These are phyloP conservation scores for Penicillium freii DNA, from an alignment of 2,329 filamentous ascomycete genomes.

Conservation along the genomic window DNA sequence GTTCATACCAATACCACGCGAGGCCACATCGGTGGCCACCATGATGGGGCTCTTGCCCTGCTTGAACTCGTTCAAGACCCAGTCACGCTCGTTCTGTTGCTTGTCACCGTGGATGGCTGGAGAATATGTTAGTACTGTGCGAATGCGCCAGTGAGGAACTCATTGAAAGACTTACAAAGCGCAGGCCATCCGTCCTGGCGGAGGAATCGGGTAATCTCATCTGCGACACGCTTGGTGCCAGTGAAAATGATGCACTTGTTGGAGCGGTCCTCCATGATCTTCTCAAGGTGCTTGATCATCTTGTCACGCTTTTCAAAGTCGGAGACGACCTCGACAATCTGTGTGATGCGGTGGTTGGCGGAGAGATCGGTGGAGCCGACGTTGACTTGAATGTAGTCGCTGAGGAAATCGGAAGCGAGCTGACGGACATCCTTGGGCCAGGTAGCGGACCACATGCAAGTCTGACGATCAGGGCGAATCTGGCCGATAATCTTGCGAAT, in stretches of 20 bases:
- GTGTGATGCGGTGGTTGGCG: conserved; percentile 96
- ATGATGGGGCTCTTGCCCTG: conserved; percentile 99
- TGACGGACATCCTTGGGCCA: conserved; percentile 99
- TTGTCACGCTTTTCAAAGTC: conserved; percentile 97
- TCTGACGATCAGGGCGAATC: conserved; percentile 97
- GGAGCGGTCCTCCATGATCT: conserved; percentile 92
- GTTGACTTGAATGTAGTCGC: conserved; percentile 98
- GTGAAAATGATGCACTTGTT: conserved; percentile 97
- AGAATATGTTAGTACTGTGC: conserved; percentile 38
- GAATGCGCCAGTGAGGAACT: not conserved
- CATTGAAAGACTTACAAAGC: conserved; percentile 65
- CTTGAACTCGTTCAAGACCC: conserved; percentile 99
- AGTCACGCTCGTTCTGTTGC: conserved; percentile 98
- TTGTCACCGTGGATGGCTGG: conserved; percentile 97
- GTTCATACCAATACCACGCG: conserved; percentile 99
- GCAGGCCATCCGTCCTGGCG: conserved; percentile 98
- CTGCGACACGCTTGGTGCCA: conserved; percentile 82
- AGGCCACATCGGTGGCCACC: conserved; percentile 99
- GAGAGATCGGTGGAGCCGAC: conserved; percentile 94
- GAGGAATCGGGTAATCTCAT: conserved; percentile 95
- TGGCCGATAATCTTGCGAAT: conserved; percentile 98
- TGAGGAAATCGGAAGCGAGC: conserved; percentile 84
- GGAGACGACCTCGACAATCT: conserved; percentile 92
- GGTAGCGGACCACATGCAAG: conserved; percentile 99
- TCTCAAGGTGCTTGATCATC: conserved; percentile 97